Conservation (phyloP, 2,329 filamentous ascomycete genomes). For the Penicillium sp. region DNA sequence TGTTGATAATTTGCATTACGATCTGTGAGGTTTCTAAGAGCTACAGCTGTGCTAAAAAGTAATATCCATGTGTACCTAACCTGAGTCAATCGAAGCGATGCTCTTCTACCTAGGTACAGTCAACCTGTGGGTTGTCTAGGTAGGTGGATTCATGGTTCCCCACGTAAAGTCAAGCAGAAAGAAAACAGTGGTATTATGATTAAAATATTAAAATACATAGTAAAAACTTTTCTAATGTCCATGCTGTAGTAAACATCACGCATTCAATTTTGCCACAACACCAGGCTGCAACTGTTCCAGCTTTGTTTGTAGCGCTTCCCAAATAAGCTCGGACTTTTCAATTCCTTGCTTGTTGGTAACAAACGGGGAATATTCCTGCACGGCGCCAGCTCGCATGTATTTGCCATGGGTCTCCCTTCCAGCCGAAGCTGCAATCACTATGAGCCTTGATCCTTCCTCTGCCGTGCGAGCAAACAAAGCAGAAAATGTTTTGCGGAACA, state of each 20-base stretch:
- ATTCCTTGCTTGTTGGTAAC: neutral
- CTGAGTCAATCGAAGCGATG: too few relatives aligned
- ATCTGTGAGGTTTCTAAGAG: too few relatives aligned
- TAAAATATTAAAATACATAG: neutral
- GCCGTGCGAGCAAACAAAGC: neutral
- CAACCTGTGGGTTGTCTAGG: too few relatives aligned
- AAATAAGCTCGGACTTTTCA: neutral
- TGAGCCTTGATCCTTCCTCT: neutral
- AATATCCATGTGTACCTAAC: too few relatives aligned
- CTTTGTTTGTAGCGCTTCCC: neutral
- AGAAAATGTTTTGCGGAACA: neutral
- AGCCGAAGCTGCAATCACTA: slow-evolving; percentile 1
- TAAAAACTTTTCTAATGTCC: neutral
- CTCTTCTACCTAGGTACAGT: too few relatives aligned
- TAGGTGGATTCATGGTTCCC: too few relatives aligned
- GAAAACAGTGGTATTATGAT: neutral
- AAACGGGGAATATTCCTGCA: slow-evolving; percentile 1
- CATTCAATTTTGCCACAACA: neutral
- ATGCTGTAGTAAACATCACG: neutral
- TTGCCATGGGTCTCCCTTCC: neutral
- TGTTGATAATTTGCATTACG: too few relatives aligned
- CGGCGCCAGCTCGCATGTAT: neutral
- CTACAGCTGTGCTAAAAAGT: too few relatives aligned
- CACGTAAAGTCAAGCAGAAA: too few relatives aligned
- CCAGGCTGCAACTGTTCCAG: neutral